phyloP scores from a whole-genome alignment of 371 early-diverging fungal genomes.

The Circinella minor region DNA sequence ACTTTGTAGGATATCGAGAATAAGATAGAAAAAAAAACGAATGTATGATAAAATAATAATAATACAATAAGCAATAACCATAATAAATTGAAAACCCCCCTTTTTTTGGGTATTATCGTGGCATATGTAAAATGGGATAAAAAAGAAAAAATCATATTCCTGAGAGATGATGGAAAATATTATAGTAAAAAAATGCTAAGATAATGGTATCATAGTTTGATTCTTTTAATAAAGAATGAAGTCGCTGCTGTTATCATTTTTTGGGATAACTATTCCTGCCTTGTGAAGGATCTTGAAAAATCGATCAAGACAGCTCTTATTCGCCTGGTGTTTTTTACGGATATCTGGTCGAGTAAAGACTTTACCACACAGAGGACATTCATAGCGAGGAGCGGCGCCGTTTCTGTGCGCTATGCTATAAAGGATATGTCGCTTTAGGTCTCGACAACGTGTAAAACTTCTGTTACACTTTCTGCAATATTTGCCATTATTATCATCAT shows the following conservation, averaged over 20 bases:
- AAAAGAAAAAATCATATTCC: too few species aligned
- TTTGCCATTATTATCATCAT: background rate
- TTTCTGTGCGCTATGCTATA: conserved; percentile 4
- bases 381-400: background rate
- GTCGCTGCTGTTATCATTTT: background rate
- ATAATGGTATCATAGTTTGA: background rate
- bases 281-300: background rate
- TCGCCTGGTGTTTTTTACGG: background rate
- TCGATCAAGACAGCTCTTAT: background rate
- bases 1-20: too few species aligned
- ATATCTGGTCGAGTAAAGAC: conserved; percentile 3
- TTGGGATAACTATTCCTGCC: background rate
- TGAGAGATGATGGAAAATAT: too few species aligned
- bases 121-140: too few species aligned
- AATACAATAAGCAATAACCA: too few species aligned
- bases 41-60: too few species aligned
- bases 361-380: conserved; percentile 2
- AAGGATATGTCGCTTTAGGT: background rate
- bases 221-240: background rate
- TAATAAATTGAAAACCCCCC: too few species aligned
- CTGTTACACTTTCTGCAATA: background rate
- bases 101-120: too few species aligned
- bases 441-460: conserved; percentile 1
- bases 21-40: too few species aligned
- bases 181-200: too few species aligned